Evolutionary conservation across 129 eudicot species (phyloP).

Genomic region (Erigeron canadensis): DNA sequence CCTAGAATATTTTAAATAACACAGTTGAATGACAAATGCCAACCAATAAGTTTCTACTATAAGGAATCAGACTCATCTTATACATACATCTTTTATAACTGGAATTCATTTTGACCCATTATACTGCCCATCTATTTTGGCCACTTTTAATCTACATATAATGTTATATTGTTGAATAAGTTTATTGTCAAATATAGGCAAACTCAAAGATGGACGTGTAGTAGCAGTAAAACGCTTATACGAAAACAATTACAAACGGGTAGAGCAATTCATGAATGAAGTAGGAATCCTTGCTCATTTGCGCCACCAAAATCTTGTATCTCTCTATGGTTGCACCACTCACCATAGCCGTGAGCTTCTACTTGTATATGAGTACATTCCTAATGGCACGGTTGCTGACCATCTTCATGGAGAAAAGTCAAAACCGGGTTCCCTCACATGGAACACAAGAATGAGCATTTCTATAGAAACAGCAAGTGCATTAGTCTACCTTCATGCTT

Average conservation of each 20-base stretch:
- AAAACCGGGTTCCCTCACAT: conserved; percentile 44
- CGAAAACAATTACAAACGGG: conserved; percentile 62
- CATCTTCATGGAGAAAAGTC: conserved; percentile 69
- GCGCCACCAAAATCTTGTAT: conserved; percentile 66
- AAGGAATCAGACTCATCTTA: too few species aligned
- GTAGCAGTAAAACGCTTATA: conserved; percentile 76
- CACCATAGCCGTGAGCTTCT: conserved; percentile 61
- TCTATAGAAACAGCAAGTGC: conserved; percentile 76
- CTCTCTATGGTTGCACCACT: conserved; percentile 83
- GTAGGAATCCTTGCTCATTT: conserved; percentile 58
- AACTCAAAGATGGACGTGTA: conserved; percentile 75
- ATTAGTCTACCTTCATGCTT: conserved; percentile 71
- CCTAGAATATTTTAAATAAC: too few species aligned
- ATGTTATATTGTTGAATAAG: neutral
- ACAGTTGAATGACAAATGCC: too few species aligned
- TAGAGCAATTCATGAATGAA: conserved; percentile 77
- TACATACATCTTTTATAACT: too few species aligned
- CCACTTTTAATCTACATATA: too few species aligned
- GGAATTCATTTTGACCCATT: too few species aligned
- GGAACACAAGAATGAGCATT: conserved; percentile 65
- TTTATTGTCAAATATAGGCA: conserved; percentile 39
- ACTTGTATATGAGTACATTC: conserved; percentile 73
- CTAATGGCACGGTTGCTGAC: conserved; percentile 84
- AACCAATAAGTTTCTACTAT: too few species aligned
- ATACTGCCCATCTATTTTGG: too few species aligned